Percentiles rank a stretch among this genome's conserved stretches.
These are phyloP conservation scores for Heliamphora pulchella DNA, from an alignment of 179 eudicot species.

Conservation along the genomic window DNA sequence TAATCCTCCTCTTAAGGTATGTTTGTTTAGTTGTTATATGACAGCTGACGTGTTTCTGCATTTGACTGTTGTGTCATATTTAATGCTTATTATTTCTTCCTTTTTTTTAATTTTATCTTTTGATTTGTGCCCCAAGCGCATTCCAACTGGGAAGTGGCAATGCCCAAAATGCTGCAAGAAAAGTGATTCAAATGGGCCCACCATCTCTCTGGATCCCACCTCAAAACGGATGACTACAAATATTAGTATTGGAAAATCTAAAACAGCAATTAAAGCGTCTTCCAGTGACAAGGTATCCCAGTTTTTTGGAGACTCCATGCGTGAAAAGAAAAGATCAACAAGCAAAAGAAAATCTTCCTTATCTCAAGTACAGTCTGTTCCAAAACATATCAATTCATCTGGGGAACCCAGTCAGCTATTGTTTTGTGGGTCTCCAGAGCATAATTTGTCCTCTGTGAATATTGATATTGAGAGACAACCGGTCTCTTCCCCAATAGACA, in stretches of 20 bases:
- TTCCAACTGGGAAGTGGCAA: conserved; percentile 80
- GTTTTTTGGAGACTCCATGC: conserved; percentile 37
- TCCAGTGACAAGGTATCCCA: conserved; percentile 31
- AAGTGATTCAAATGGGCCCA: conserved; percentile 29
- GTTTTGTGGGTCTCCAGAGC: conserved; percentile 35
- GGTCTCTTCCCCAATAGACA: conserved; percentile 23
- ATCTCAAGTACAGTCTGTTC: conserved; percentile 17
- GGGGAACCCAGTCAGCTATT: conserved; percentile 30
- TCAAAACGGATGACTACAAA: conserved; percentile 43
- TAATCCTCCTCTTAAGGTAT: conserved; percentile 86
- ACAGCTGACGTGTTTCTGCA: not conserved
- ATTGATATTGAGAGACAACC: conserved; percentile 28
- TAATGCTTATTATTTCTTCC: conserved; percentile 6
- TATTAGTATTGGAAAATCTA: conserved; percentile 29
- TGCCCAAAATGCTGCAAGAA: conserved; percentile 56
- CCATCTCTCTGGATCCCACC: conserved; percentile 28
- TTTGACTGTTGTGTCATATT: not conserved
- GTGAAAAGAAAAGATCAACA: conserved; percentile 57
- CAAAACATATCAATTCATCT: conserved; percentile 30
- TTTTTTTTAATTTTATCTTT: not conserved
- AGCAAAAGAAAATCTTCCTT: conserved; percentile 45
- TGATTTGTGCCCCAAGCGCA: conserved; percentile 35
- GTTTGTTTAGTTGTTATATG: not conserved
- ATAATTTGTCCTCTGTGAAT: conserved; percentile 28
- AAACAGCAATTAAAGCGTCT: conserved; percentile 33